Conservation (phyloP, 495 filamentous ascomycete genomes). For the Parathielavia hyrcaniae region DNA sequence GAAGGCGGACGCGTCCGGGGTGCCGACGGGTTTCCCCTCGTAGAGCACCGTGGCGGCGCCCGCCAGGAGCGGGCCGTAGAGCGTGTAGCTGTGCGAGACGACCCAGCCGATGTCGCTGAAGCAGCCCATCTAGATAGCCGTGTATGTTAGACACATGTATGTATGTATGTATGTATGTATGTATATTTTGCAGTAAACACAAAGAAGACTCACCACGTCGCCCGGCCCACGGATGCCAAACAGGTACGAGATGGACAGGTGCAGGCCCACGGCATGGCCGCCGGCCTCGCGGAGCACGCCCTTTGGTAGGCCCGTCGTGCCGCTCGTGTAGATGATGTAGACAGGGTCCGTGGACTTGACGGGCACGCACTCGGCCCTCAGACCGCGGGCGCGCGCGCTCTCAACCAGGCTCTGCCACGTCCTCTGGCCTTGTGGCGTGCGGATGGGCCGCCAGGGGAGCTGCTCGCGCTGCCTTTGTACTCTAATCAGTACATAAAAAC, state of each 20-base stretch:
- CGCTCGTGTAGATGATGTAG: conserved; percentile 90
- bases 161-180: no score
- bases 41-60: conserved; percentile 84
- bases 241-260: conserved; percentile 68
- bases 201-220: conserved; percentile 51
- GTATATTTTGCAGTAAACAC: neutral
- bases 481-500: neutral
- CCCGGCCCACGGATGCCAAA: conserved; percentile 75
- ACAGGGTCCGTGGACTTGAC: conserved; percentile 69
- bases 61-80: conserved; percentile 70
- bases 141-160: no score
- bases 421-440: conserved; percentile 59
- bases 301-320: conserved; percentile 85
- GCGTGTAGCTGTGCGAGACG: conserved; percentile 75
- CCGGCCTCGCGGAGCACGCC: conserved; percentile 79
- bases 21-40: conserved; percentile 88
- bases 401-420: conserved; percentile 73
- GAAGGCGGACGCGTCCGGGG: conserved; percentile 77
- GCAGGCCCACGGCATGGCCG: conserved; percentile 81
- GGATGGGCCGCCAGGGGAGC: conserved; percentile 61
- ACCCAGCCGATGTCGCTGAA: conserved; percentile 78
- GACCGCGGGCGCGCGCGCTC: conserved; percentile 55
- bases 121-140: conserved; percentile 29
- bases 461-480: conserved; percentile 57
- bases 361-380: conserved; percentile 65